These are phyloP conservation scores for Colletotrichum sansevieriae DNA, from an alignment of 2,329 filamentous ascomycete species.

Conservation along the genomic window DNA sequence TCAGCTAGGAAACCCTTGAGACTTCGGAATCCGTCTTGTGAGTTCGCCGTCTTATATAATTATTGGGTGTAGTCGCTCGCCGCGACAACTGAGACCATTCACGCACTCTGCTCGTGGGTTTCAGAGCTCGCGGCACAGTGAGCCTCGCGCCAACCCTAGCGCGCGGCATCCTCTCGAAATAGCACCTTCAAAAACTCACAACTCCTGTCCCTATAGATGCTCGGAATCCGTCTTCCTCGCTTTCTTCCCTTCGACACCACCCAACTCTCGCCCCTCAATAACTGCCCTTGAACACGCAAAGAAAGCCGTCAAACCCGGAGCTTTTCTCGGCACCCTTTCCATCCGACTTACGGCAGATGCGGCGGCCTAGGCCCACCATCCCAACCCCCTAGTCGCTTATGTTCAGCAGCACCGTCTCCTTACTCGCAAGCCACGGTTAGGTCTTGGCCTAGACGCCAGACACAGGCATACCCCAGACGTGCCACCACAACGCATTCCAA, in stretches of 20 bases:
- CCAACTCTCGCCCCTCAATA: background rate
- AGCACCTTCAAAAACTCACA: slow-evolving; percentile 27
- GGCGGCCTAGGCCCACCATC: slow-evolving; percentile 39
- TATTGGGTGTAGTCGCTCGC: slow-evolving; percentile 15
- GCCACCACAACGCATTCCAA: slow-evolving; percentile 37
- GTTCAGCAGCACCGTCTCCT: slow-evolving; percentile 41
- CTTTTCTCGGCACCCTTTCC: slow-evolving; percentile 29
- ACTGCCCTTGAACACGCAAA: background rate
- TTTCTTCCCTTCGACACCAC: background rate
- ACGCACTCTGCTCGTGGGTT: slow-evolving; percentile 19
- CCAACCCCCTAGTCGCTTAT: slow-evolving; percentile 40
- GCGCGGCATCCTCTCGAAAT: slow-evolving; percentile 40
- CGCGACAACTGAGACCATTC: slow-evolving; percentile 24
- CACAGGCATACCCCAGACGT: slow-evolving; percentile 43
- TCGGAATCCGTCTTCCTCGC: slow-evolving; percentile 9
- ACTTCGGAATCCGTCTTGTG: slow-evolving; percentile 9
- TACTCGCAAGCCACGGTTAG: slow-evolving; percentile 42
- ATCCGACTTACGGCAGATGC: slow-evolving; percentile 38
- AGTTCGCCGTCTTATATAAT: slow-evolving; percentile 29
- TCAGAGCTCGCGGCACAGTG: slow-evolving; percentile 37
- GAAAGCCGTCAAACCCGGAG: slow-evolving; percentile 29
- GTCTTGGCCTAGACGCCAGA: slow-evolving; percentile 34
- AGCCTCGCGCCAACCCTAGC: slow-evolving; percentile 36
- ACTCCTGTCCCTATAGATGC: slow-evolving; percentile 20
- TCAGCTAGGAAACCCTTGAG: slow-evolving; percentile 11